These are phyloP conservation scores for Trypanosoma avium DNA, from an alignment of 208 protist genomes.

Conservation along the genomic window DNA sequence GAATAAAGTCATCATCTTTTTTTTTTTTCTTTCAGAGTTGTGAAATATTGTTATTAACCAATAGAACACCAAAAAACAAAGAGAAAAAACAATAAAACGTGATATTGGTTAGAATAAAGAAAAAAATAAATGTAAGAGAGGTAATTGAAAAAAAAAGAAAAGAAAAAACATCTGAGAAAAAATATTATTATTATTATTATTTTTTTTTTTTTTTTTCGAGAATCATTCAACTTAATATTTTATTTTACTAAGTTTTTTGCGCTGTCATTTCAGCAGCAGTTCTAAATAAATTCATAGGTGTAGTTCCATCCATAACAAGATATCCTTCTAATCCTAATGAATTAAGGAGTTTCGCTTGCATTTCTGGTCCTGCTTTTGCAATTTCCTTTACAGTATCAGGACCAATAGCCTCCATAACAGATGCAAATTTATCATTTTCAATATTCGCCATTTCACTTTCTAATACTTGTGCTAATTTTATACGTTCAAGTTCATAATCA, in stretches of 20 bases:
- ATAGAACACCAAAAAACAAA: constrained; percentile 9
- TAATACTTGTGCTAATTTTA: constrained; percentile 30
- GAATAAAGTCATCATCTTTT: no score
- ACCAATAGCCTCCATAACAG: constrained; percentile 63
- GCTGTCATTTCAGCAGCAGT: constrained; percentile 77
- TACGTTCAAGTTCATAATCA: constrained; percentile 44
- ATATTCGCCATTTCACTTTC: constrained; percentile 38
- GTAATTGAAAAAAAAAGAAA: constrained; percentile 1
- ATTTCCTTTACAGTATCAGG: constrained; percentile 78
- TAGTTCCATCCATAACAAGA: constrained; percentile 91
- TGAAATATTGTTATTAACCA: no score
- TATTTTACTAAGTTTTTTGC: constrained; percentile 7
- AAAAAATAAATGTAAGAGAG: not conserved
- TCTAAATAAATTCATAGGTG: constrained; percentile 91
- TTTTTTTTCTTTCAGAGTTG: no score
- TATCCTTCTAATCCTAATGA: constrained; percentile 84
- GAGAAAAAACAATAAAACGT: not conserved
- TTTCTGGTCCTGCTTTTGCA: constrained; percentile 75
- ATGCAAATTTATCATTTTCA: constrained; percentile 46
- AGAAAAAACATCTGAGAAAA: not conserved
- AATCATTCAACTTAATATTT: no score
- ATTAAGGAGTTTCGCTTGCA: constrained; percentile 78
- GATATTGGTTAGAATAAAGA: not conserved
- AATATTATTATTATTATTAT: no score
- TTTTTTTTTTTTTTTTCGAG: no score